phyloP scores from a whole-genome alignment of 2,329 filamentous ascomycete species.

The Xylaria sp. region DNA sequence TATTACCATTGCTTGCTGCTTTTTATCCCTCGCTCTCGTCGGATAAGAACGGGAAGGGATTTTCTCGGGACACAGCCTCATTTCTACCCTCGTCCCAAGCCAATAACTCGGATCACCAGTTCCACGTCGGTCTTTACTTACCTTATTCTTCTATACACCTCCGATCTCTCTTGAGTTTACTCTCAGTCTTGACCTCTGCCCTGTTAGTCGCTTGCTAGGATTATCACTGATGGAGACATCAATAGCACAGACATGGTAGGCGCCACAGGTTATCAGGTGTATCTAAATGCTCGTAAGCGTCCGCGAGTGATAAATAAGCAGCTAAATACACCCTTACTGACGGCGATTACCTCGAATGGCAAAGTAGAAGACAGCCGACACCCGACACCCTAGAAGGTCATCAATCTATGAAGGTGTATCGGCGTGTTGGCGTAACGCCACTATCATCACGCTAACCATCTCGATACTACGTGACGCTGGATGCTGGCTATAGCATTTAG shows the following conservation, averaged over 20 bases:
- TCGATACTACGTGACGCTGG: background rate
- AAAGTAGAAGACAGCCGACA: background rate
- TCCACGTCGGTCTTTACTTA: background rate
- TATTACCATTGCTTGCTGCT: background rate
- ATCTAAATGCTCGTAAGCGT: too few relatives aligned
- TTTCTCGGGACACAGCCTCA: background rate
- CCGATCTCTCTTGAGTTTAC: background rate
- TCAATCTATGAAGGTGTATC: too few relatives aligned
- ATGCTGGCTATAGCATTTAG: background rate
- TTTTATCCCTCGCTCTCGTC: background rate
- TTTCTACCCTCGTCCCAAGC: background rate
- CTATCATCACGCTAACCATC: background rate
- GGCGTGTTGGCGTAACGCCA: background rate
- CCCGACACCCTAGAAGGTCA: background rate
- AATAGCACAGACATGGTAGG: background rate
- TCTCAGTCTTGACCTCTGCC: background rate
- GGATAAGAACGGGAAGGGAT: background rate
- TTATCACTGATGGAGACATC: background rate
- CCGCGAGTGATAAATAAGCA: too few relatives aligned
- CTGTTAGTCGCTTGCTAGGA: background rate
- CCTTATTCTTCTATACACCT: background rate
- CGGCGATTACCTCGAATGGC: background rate
- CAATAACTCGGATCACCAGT: background rate
- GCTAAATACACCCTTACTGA: too few relatives aligned
- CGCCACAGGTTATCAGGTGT: background rate